These are phyloP conservation scores for Candida sp. DNA, from an alignment of 1,139 yeast genomes.

Conservation along the genomic window DNA sequence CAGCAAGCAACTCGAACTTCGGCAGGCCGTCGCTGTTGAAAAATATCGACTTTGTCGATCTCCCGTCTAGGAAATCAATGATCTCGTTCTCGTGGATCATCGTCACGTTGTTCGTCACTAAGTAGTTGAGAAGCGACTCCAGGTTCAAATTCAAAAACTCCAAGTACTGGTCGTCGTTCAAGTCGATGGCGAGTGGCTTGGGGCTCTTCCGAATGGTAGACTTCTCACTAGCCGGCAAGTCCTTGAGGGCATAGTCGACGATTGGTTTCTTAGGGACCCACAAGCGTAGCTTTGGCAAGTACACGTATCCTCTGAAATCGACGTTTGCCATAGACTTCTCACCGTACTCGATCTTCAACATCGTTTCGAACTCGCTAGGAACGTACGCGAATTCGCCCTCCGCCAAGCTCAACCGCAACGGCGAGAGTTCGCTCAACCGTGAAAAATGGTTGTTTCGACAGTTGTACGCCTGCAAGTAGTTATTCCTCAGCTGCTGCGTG, in stretches of 20 bases:
- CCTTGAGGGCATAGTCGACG: constrained; percentile 17
- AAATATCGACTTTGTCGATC: constrained; percentile 15
- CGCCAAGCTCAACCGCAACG: constrained; percentile 30
- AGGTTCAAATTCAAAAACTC: constrained; percentile 24
- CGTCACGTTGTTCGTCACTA: constrained; percentile 33
- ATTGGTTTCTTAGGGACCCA: constrained; percentile 31
- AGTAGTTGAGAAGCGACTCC: constrained; percentile 31
- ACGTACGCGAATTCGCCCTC: constrained; percentile 41
- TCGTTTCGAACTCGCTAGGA: constrained; percentile 30
- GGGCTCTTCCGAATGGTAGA: constrained; percentile 4
- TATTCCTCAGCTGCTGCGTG: constrained; percentile 20
- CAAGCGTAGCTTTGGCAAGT: constrained; percentile 31
- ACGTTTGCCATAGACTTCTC: constrained; percentile 22
- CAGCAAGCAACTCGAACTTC: constrained; percentile 12
- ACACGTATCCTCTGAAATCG: constrained; percentile 31
- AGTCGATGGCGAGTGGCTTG: constrained; percentile 17
- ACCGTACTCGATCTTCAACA: constrained; percentile 34
- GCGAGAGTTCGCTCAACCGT: constrained; percentile 30
- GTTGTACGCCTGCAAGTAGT: constrained; percentile 34
- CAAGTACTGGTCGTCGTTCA: constrained; percentile 33
- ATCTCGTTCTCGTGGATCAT: constrained; percentile 36
- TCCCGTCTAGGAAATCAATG: constrained; percentile 17
- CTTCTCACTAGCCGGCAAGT: not conserved
- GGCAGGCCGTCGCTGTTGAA: constrained; percentile 16
- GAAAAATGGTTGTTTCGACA: constrained; percentile 53